A percentile compares a stretch with the other conserved stretches of the same genome.
phyloP scores from a whole-genome alignment of 2,329 filamentous ascomycete species.

The Fusarium pseudoanthophilum region DNA sequence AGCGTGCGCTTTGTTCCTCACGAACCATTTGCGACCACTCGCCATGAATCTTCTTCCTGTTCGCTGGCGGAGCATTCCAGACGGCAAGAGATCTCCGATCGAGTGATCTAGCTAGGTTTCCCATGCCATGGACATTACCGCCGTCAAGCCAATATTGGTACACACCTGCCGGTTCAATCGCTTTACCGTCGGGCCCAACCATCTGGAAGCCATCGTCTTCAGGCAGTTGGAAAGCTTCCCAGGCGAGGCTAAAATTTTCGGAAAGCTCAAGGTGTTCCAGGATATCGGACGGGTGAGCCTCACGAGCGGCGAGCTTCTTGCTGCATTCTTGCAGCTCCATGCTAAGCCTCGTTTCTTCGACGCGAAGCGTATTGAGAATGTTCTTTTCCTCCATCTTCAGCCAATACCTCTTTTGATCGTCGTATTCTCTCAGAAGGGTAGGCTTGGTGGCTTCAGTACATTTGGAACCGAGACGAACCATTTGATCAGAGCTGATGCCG shows the following conservation, averaged over 20 bases:
- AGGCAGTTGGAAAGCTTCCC: conserved; percentile 66
- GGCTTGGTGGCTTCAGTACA: conserved; percentile 58
- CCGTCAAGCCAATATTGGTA: conserved; percentile 35
- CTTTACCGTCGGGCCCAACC: conserved; percentile 59
- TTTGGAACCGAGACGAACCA: conserved; percentile 74
- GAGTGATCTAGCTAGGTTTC: conserved; percentile 18
- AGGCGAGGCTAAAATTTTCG: conserved; percentile 61
- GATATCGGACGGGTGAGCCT: conserved; percentile 43
- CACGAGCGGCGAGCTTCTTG: conserved; percentile 13
- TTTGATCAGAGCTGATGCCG: conserved; percentile 60
- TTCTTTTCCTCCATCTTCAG: conserved; percentile 41
- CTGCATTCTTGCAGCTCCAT: conserved; percentile 44
- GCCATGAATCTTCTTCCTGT: too few relatives aligned
- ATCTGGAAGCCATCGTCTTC: conserved; percentile 56
- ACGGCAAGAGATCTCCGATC: conserved; percentile 48
- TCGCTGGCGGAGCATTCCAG: conserved; percentile 60
- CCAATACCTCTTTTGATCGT: conserved; percentile 41
- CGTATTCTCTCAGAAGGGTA: conserved; percentile 59
- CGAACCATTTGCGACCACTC: conserved; percentile 59
- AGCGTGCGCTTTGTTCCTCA: conserved; percentile 59
- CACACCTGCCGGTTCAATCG: conserved; percentile 46
- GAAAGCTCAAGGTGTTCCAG: conserved; percentile 63
- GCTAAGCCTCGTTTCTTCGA: neutral
- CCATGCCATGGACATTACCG: neutral
- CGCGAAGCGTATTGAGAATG: conserved; percentile 56